These are phyloP conservation scores for Novymonas esmeraldas DNA, from an alignment of 208 protist genomes.

Conservation along the genomic window DNA sequence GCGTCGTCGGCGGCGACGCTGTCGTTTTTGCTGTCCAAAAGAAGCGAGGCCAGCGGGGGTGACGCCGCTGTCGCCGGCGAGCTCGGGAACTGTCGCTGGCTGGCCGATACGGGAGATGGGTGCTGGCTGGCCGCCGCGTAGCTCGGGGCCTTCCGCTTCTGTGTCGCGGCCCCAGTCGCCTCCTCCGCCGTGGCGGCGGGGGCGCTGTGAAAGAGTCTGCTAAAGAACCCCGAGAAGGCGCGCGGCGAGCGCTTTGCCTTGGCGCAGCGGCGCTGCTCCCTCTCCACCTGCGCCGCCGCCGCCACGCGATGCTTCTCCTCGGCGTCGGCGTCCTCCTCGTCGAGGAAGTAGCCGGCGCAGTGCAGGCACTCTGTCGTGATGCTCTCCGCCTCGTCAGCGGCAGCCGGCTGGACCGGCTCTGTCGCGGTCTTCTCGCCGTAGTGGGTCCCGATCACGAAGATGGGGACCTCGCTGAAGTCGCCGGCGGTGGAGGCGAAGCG, in stretches of 20 bases:
- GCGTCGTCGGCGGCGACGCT: background rate
- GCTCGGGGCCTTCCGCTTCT: background rate
- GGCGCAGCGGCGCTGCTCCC: background rate
- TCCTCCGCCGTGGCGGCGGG: no score
- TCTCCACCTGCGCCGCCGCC: background rate
- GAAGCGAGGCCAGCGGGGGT: no score
- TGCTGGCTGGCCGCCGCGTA: background rate
- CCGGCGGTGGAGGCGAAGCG: slow-evolving; percentile 18
- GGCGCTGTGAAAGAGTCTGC: slow-evolving; percentile 5
- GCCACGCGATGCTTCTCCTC: slow-evolving; percentile 3
- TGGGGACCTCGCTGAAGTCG: slow-evolving; percentile 35
- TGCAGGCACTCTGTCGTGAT: slow-evolving; percentile 21
- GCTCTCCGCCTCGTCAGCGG: slow-evolving; percentile 13
- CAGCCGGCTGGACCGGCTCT: slow-evolving; percentile 17
- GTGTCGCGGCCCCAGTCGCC: slow-evolving; percentile 2
- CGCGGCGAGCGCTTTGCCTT: slow-evolving; percentile 16
- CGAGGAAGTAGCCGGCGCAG: slow-evolving; percentile 31
- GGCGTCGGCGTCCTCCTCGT: slow-evolving; percentile 11
- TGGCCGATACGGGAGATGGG: background rate
- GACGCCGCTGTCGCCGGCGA: background rate
- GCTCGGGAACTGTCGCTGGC: background rate
- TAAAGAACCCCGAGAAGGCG: slow-evolving; percentile 14
- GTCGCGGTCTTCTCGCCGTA: slow-evolving; percentile 20
- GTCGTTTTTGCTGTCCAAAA: background rate
- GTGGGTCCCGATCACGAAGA: slow-evolving; percentile 68